A percentile compares a stretch with the other conserved stretches of the same genome.
Conservation (phyloP, 495 filamentous ascomycete genomes). For the Tuber melanosporum region DNA sequence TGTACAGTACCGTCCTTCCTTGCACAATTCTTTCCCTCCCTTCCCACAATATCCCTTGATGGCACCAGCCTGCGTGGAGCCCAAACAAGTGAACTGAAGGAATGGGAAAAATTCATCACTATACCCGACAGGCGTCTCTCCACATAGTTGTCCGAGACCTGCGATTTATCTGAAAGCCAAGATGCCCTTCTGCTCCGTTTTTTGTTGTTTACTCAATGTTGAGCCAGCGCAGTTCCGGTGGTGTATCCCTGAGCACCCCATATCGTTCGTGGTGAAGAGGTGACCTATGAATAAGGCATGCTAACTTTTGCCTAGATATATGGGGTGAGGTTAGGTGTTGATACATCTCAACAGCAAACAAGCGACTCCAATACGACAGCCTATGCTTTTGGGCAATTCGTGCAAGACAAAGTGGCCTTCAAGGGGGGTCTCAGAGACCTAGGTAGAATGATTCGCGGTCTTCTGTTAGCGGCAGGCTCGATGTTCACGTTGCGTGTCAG, state of each 20-base stretch:
- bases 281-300: neutral
- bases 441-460: no score
- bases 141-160: neutral
- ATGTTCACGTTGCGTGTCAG: no score
- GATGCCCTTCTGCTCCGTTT: neutral
- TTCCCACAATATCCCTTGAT: neutral
- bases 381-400: no score
- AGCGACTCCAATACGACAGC: no score
- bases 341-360: no score
- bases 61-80: neutral
- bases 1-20: neutral
- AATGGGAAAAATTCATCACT: neutral
- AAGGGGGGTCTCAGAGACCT: no score
- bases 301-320: neutral
- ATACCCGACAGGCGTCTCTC: neutral
- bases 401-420: no score
- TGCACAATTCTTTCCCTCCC: neutral
- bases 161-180: neutral
- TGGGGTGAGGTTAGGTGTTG: no score
- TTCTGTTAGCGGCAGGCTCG: no score
- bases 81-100: neutral
- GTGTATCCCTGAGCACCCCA: neutral
- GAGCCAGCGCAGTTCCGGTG: no score
- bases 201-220: neutral
- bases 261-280: neutral